A percentile compares a stretch with the other conserved stretches of the same genome.
These are phyloP conservation scores for Drechslera avenae DNA, from an alignment of 2,329 filamentous ascomycete species.

Conservation along the genomic window DNA sequence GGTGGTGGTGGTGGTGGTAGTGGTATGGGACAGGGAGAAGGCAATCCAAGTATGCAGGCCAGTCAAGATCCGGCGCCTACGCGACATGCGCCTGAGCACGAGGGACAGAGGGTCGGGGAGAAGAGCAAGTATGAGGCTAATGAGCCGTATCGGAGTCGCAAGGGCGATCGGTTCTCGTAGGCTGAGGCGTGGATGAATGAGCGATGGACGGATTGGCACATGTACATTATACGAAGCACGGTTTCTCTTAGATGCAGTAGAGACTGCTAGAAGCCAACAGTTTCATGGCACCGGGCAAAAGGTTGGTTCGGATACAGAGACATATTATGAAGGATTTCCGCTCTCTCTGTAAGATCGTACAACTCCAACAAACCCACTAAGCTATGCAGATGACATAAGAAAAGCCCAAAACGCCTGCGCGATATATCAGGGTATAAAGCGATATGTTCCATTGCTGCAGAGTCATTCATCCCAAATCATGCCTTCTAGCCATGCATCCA, in stretches of 20 bases:
- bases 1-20: constrained; percentile 16
- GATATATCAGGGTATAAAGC: constrained; percentile 44
- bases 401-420: constrained; percentile 28
- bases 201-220: not conserved
- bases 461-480: not conserved
- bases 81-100: constrained; percentile 75
- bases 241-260: too few species aligned
- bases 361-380: not conserved
- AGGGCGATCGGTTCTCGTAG: constrained; percentile 78
- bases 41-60: constrained; percentile 73
- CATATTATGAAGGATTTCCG: constrained; percentile 9
- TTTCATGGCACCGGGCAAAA: too few species aligned
- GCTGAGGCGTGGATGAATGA: too few species aligned
- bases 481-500: too few species aligned
- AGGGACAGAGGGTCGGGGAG: constrained; percentile 68
- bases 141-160: constrained; percentile 74
- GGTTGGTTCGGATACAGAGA: not conserved
- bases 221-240: not conserved
- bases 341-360: constrained; percentile 19
- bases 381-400: constrained; percentile 5
- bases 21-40: constrained; percentile 14
- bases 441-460: constrained; percentile 16
- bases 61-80: constrained; percentile 84
- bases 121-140: constrained; percentile 90
- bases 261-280: too few species aligned